Base-by-base conservation (phyloP, 2,329 filamentous ascomycete species). In the Aspergillus eucalypticola region DNA sequence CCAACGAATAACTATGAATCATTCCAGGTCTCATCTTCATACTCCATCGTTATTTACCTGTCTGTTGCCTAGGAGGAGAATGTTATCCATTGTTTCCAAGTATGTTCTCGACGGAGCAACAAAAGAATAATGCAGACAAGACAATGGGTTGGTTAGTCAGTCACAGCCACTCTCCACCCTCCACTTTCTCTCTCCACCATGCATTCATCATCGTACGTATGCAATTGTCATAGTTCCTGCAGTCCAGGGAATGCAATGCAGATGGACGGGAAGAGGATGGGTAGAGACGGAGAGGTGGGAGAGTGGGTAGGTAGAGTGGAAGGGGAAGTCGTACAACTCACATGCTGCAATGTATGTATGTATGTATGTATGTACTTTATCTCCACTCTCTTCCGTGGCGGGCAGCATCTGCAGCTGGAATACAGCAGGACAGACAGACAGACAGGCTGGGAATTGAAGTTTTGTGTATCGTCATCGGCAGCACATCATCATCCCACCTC, bases 161-260 rank as follows among this genome's bases (percentile, higher is more conserved):
- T 35, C 32, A 35, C 32, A 35, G 32, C 32, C 32, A 35, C 32
- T 11, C 11, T 35, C 11, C 11, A 19, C 41, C 19, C 25, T 50
- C 46, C 27, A 27, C 46, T 27, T 25, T 25, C 23, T 29, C 46
- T n/a, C n/a, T 15, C 27, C 25, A 50, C 25, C n/a, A 50, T 50
- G 46, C 25, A 27, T 17, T 17, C 25, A 50, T 27, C 32, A 35
- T 35, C 15, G 25, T 44, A 23, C 41, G 41, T 44, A 50, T 50
- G 46, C 17, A 50, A 50, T 50, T 29, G 8, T 32, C 46, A 50
- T 27, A 50, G 46, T 50, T 50, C 46, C 46, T 50, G 46, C 46
- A 50, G 46, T 50, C 13, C n/a, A n/a, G 46, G 27, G 23, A 32
- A 50, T 50, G 46, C 25, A 32, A 32, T 35, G 32, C 32, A 29